These are phyloP conservation scores for Eucalyptus pauciflora DNA, from an alignment of 345 rosid species.

Conservation along the genomic window DNA sequence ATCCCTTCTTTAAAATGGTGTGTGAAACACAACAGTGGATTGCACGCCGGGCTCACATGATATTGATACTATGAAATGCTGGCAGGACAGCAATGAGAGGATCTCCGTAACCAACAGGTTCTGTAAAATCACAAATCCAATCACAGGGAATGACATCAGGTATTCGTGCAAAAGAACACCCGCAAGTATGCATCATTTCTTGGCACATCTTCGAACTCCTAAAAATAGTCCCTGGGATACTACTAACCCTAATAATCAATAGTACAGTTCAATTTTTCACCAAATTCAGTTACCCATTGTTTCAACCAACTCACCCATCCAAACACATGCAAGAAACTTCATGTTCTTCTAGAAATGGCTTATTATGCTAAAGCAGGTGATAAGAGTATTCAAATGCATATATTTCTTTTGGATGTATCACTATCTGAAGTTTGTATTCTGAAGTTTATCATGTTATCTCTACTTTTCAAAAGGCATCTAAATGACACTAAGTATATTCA, in stretches of 20 bases:
- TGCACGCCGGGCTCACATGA: slow-evolving; percentile 12
- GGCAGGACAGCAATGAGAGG: slow-evolving; percentile 84
- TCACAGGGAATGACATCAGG: neutral
- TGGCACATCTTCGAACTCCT: neutral
- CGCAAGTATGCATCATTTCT: neutral
- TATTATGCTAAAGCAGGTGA: neutral
- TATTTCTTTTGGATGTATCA: neutral
- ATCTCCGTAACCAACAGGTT: slow-evolving; percentile 77
- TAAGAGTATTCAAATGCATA: neutral
- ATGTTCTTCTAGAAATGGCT: neutral
- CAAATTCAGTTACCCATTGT: neutral
- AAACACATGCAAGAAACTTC: neutral
- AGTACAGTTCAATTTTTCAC: neutral
- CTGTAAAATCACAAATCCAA: slow-evolving; percentile 23
- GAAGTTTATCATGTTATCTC: neutral
- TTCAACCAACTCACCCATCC: neutral
- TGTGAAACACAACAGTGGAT: neutral
- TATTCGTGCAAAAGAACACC: neutral
- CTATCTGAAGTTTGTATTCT: neutral
- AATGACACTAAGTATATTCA: neutral
- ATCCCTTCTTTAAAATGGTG: neutral
- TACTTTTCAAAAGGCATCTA: neutral
- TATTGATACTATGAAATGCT: slow-evolving; percentile 58
- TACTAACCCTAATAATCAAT: neutral
- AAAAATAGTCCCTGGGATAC: neutral